Conservation (phyloP, 1,139 yeast species). For the Spathaspora sp. region DNA sequence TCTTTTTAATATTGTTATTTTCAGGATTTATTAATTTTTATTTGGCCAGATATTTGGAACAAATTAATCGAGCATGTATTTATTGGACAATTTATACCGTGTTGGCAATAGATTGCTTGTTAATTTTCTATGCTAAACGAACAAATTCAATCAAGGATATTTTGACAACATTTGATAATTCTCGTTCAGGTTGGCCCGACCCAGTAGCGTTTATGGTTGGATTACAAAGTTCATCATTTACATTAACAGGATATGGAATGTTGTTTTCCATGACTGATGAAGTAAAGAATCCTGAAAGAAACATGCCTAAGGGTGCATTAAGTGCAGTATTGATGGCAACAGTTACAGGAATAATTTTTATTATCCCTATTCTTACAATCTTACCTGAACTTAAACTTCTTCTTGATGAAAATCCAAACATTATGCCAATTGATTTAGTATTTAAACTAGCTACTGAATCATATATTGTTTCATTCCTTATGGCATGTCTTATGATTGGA, state of each 20-base stretch:
- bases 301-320: conserved; percentile 76
- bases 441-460: conserved; percentile 72
- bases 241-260: conserved; percentile 81
- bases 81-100: conserved; percentile 75
- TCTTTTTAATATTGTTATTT: conserved; percentile 52
- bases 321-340: conserved; percentile 65
- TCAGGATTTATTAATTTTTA: conserved; percentile 64
- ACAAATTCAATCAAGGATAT: conserved; percentile 62
- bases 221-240: conserved; percentile 74
- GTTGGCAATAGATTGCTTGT: conserved; percentile 61
- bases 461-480: conserved; percentile 61
- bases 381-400: conserved; percentile 61
- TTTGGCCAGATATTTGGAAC: conserved; percentile 59
- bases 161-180: conserved; percentile 67
- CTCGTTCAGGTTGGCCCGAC: conserved; percentile 72
- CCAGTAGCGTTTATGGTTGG: conserved; percentile 70
- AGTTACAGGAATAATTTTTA: conserved; percentile 67
- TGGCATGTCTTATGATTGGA: conserved; percentile 66
- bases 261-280: conserved; percentile 82
- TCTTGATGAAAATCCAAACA: conserved; percentile 60
- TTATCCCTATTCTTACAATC: conserved; percentile 68
- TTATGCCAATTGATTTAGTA: conserved; percentile 65
- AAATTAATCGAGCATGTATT: conserved; percentile 64
- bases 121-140: conserved; percentile 58
- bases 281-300: conserved; percentile 70